phyloP scores from a whole-genome alignment of 257 asterid species.

The Petunia axillaris region DNA sequence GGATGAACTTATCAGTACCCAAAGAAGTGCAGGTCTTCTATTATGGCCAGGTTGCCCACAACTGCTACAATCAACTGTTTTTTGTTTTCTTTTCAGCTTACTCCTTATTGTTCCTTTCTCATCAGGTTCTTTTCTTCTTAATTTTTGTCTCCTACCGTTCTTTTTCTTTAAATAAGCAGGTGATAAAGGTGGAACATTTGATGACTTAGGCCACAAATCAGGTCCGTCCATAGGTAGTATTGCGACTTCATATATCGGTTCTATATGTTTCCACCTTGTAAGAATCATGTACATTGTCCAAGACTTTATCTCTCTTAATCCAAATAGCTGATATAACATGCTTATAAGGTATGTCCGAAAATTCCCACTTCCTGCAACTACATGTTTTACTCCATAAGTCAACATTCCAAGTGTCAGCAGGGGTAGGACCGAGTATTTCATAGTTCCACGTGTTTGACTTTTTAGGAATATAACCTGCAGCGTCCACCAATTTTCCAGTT shows the following conservation, averaged over 20 bases:
- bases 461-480: neutral
- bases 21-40: neutral
- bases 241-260: neutral
- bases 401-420: neutral
- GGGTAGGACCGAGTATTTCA: neutral
- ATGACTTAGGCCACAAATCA: neutral
- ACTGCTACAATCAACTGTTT: neutral
- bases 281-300: slow-evolving; percentile 23
- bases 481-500: neutral
- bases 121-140: neutral
- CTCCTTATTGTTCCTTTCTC: neutral
- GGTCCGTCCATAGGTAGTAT: neutral
- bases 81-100: neutral
- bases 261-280: neutral
- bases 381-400: slow-evolving; percentile 14
- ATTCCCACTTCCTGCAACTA: slow-evolving; percentile 24
- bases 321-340: neutral
- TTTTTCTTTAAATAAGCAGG: neutral
- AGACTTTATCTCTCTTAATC: neutral
- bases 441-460: neutral
- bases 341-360: slow-evolving; percentile 7
- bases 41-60: neutral
- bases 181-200: neutral
- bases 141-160: neutral
- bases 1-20: neutral